These are phyloP conservation scores for Dendrothele bispora DNA, from an alignment of 768 basidiomycete genomes.

Conservation along the genomic window DNA sequence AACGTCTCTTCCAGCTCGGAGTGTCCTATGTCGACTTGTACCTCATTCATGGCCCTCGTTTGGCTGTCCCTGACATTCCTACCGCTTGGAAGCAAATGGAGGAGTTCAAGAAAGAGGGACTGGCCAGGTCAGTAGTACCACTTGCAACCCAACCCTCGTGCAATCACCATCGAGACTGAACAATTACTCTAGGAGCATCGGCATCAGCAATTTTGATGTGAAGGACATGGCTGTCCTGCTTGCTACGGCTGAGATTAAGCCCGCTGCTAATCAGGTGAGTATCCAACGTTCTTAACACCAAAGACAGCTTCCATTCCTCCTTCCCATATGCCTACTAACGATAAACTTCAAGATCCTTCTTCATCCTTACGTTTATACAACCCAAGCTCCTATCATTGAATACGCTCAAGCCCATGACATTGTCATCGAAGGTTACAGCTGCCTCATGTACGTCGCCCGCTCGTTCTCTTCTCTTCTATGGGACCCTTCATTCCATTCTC, in stretches of 20 bases:
- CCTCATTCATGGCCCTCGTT: slow-evolving; percentile 59
- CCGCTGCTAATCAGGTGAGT: slow-evolving; percentile 66
- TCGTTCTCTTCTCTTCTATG: too few species aligned
- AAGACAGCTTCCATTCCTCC: too few species aligned
- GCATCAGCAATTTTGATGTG: slow-evolving; percentile 68
- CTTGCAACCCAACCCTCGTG: too few species aligned
- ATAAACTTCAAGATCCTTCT: slow-evolving; percentile 51
- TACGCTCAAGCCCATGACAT: slow-evolving; percentile 60
- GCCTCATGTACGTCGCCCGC: slow-evolving; percentile 61
- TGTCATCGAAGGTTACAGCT: slow-evolving; percentile 71
- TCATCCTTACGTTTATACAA: slow-evolving; percentile 67
- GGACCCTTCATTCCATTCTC: neutral
- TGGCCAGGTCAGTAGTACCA: slow-evolving; percentile 46
- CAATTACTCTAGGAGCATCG: slow-evolving; percentile 58
- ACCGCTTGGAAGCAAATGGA: slow-evolving; percentile 68
- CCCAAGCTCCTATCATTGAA: slow-evolving; percentile 55
- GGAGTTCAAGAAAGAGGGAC: slow-evolving; percentile 49
- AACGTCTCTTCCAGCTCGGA: slow-evolving; percentile 45
- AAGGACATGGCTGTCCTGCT: slow-evolving; percentile 54
- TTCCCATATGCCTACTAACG: too few species aligned
- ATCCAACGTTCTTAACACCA: too few species aligned
- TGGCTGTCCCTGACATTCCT: slow-evolving; percentile 58
- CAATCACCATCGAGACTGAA: too few species aligned
- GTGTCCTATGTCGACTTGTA: slow-evolving; percentile 70
- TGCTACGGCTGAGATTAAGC: slow-evolving; percentile 59